Evolutionary conservation across 1,139 yeast species (phyloP).

Genomic region (Meyerozyma carpophila): DNA sequence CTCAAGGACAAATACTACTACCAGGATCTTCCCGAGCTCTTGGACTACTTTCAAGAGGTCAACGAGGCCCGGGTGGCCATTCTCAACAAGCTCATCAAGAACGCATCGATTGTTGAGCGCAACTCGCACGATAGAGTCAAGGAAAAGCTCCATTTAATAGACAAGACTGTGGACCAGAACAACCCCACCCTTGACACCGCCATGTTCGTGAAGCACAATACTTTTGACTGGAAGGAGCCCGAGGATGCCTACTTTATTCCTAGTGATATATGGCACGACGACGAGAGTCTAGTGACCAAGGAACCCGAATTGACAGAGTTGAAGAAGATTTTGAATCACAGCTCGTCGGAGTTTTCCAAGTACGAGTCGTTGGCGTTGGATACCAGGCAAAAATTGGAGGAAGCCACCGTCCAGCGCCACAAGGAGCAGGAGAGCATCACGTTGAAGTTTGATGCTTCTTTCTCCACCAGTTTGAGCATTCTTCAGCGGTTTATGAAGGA

Average conservation of each 20-base stretch:
- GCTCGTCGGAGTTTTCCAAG: slow-evolving; percentile 42
- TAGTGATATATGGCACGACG: slow-evolving; percentile 95
- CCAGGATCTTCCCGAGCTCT: slow-evolving; percentile 88
- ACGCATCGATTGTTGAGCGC: slow-evolving; percentile 62
- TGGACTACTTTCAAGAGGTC: slow-evolving; percentile 81
- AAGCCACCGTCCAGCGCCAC: slow-evolving; percentile 32
- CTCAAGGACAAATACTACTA: slow-evolving; percentile 88
- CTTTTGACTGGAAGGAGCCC: slow-evolving; percentile 76
- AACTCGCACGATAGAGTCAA: slow-evolving; percentile 49
- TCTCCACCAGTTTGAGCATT: slow-evolving; percentile 50
- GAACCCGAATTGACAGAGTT: slow-evolving; percentile 63
- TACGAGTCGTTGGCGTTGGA: slow-evolving; percentile 40
- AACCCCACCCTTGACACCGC: slow-evolving; percentile 72
- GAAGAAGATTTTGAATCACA: slow-evolving; percentile 51
- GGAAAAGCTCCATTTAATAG: slow-evolving; percentile 49
- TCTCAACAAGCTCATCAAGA: slow-evolving; percentile 63
- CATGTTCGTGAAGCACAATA: slow-evolving; percentile 90
- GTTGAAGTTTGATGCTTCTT: slow-evolving; percentile 47
- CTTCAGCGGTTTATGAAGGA: slow-evolving; percentile 63
- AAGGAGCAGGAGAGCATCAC: slow-evolving; percentile 26
- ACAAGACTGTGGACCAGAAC: slow-evolving; percentile 62
- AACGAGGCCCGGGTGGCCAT: slow-evolving; percentile 75
- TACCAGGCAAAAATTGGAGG: slow-evolving; percentile 49
- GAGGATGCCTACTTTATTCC: slow-evolving; percentile 80
- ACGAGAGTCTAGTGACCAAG: slow-evolving; percentile 64